These are phyloP conservation scores for Pseudogymnoascus destructans DNA, from an alignment of 2,329 filamentous ascomycete species.

Conservation along the genomic window DNA sequence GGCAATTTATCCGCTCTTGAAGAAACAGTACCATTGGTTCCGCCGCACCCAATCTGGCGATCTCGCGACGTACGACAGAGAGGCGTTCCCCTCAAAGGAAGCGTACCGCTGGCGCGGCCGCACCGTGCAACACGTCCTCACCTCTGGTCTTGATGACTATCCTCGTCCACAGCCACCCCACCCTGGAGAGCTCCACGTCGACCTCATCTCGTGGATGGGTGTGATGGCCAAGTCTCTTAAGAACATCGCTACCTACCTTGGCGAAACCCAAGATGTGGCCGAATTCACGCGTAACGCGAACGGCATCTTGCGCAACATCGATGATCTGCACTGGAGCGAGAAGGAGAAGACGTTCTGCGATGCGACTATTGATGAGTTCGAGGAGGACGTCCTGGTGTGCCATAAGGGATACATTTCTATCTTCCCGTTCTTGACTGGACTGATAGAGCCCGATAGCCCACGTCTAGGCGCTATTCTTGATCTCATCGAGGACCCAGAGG, in stretches of 20 bases:
- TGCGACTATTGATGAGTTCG: constrained; percentile 86
- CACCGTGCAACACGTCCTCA: constrained; percentile 73
- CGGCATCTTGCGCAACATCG: constrained; percentile 73
- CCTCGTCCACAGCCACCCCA: constrained; percentile 87
- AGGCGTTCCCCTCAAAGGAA: constrained; percentile 79
- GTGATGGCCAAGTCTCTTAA: constrained; percentile 81
- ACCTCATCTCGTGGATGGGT: constrained; percentile 95
- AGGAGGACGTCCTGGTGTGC: constrained; percentile 80
- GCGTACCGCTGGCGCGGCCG: constrained; percentile 92
- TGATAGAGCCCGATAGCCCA: constrained; percentile 60
- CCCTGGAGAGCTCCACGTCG: constrained; percentile 87
- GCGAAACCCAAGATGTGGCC: constrained; percentile 59
- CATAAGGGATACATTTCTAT: constrained; percentile 94
- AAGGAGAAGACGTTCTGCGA: constrained; percentile 79
- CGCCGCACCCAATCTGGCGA: constrained; percentile 82
- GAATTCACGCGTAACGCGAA: constrained; percentile 59
- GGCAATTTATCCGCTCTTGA: constrained; percentile 72
- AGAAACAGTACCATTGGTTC: constrained; percentile 90
- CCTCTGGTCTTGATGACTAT: constrained; percentile 92
- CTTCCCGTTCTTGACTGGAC: constrained; percentile 79
- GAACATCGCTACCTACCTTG: constrained; percentile 66
- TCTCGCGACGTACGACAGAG: constrained; percentile 79
- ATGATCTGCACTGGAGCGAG: constrained; percentile 86
- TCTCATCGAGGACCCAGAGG: constrained; percentile 64
- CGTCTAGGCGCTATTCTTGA: constrained; percentile 64